Evolutionary conservation across 139 green algal genomes (phyloP), one percentile per base, ranked within the genome.

Genomic region (Closterium sp.): DNA sequence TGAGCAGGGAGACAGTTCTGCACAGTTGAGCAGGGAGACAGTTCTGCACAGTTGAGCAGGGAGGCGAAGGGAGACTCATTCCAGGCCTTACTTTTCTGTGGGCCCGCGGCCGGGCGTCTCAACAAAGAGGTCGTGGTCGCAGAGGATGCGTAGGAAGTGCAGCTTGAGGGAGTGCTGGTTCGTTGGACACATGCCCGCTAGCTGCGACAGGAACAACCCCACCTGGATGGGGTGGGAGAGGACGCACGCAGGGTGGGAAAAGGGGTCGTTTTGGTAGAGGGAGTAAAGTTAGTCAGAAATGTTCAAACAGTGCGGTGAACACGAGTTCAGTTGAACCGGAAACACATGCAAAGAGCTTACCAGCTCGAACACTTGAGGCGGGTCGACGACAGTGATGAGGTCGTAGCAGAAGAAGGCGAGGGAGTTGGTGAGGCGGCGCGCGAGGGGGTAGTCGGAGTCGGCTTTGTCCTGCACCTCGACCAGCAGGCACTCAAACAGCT

Each of bases 361-460:
- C 85, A 95, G 86, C 17, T 94, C 90, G 17, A 92, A 95, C 29
- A 92, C 34, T 87, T 95, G 93, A 7, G 27, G 86, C 31, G 86
- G 91, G 19, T 94, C 90, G 24, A 95, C 50, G 11, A 94, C 32
- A 17, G 86, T 87, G n/a, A 95, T 34, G 24, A 95, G 86, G 31
- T 95, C 93, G 28, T 90, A 87, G 86, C 93, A 95, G 73, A 95
- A 95, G 86, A 94, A 95, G 31, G 93, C 86, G 10, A 94, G n/a
- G 86, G 29, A 90, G 86, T 24, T 28, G 90, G 92, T 95, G 87
- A 95, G 86, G 9, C 86, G 90, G 32, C 84, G 89, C 22, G 93
- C 86, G 24, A 94, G 38, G 1, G 90, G 3, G 21, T 86, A 85
- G n/a, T 88, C 91, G 31, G 34, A 92, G n/a, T 70, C 88, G 21